phyloP scores from a whole-genome alignment of 306 rosid species.

The Myrica gale region DNA sequence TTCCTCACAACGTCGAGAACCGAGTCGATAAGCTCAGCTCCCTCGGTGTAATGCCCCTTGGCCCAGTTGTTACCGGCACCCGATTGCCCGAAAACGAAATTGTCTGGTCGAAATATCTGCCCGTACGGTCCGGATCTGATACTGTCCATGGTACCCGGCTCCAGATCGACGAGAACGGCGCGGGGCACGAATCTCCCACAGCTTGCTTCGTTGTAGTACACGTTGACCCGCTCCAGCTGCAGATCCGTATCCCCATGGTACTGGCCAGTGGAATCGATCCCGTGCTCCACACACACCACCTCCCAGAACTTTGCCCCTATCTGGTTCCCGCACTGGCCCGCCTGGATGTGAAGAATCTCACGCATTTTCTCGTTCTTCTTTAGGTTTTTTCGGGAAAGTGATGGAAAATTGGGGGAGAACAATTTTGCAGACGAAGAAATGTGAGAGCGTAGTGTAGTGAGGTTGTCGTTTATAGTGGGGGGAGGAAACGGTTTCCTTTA shows the following conservation, averaged over 20 bases:
- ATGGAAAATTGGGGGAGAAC: not conserved
- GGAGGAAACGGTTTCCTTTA: constrained; percentile 7
- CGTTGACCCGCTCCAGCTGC: constrained; percentile 57
- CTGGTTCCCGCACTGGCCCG: constrained; percentile 53
- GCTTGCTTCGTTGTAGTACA: constrained; percentile 64
- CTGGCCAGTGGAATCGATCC: constrained; percentile 47
- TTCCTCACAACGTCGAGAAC: constrained; percentile 57
- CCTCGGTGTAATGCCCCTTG: constrained; percentile 59
- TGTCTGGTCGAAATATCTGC: constrained; percentile 50
- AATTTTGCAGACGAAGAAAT: not conserved
- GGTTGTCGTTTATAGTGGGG: not conserved
- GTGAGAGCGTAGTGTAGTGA: not conserved
- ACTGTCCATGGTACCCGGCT: constrained; percentile 66
- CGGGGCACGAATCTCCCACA: constrained; percentile 53
- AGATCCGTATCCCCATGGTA: constrained; percentile 43
- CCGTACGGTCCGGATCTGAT: constrained; percentile 52
- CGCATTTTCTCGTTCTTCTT: constrained; percentile 35
- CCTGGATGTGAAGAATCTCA: constrained; percentile 61
- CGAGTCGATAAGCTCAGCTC: constrained; percentile 54
- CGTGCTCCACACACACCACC: constrained; percentile 60
- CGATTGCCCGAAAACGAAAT: constrained; percentile 53
- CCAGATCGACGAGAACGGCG: constrained; percentile 55
- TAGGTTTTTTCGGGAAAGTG: constrained; percentile 21
- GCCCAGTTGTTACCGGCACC: constrained; percentile 70
- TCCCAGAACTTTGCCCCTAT: constrained; percentile 50